Evolutionary conservation across 257 asterid genomes (phyloP).

Genomic region (Lantana camara): DNA sequence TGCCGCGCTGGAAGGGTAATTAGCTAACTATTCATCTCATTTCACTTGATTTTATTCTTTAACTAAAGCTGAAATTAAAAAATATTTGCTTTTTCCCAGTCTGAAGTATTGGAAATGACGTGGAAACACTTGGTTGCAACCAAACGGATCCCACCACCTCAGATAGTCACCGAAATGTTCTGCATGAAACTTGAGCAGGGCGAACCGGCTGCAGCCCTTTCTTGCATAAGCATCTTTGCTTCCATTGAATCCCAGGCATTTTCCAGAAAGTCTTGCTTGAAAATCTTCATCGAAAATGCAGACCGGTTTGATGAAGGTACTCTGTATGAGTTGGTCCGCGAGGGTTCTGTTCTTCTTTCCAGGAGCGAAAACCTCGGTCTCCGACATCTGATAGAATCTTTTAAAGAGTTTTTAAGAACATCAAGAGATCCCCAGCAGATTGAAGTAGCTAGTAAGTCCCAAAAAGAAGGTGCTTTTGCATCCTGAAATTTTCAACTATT

Average conservation of each 20-base stretch:
- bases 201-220: constrained; percentile 51
- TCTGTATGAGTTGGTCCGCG: constrained; percentile 42
- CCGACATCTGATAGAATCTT: constrained; percentile 50
- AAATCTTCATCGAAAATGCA: constrained; percentile 49
- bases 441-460: constrained; percentile 17
- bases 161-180: constrained; percentile 62
- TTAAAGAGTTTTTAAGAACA: constrained; percentile 46
- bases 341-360: constrained; percentile 29
- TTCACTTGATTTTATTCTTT: too few species aligned
- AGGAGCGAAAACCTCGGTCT: constrained; percentile 43
- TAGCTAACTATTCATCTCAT: too few species aligned
- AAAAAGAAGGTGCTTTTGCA: constrained; percentile 17
- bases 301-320: constrained; percentile 41
- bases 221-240: constrained; percentile 47
- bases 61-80: neutral
- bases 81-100: constrained; percentile 45
- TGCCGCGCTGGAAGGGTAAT: constrained; percentile 79
- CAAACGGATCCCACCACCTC: constrained; percentile 57
- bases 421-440: constrained; percentile 16
- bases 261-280: constrained; percentile 72
- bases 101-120: constrained; percentile 57
- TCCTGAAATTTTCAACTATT: constrained; percentile 8
- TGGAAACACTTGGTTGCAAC: constrained; percentile 69
- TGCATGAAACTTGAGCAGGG: constrained; percentile 61
- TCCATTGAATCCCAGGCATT: constrained; percentile 48